Evolutionary conservation across 257 asterid genomes (phyloP), one percentile per base, ranked within the genome.

Genomic region (Echium plantagineum): DNA sequence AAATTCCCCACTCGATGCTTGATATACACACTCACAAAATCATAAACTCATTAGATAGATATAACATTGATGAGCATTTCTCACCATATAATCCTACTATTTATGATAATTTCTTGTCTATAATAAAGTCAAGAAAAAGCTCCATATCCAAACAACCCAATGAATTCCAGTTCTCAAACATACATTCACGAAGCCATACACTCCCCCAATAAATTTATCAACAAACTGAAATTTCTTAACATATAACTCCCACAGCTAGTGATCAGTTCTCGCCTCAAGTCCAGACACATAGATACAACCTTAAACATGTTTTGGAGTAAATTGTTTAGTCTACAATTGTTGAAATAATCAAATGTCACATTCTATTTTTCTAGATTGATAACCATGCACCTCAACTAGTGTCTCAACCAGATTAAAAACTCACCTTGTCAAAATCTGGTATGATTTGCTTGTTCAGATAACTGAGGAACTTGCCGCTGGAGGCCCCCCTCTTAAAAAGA

Each of bases 351-450:
- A 5, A 35, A 35, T 9, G 10, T 7, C 49, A 42, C 49, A 10
- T 42, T n/a, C 49, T 42, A 12, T 42, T 10, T 15, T 42, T 42
- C 2, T 42, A 42, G 3, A 42, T 42, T 42, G 49, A 53, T 18
- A 31, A 35, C 21, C n/a, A 12, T 20, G 52, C 21, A 31, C 35
- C 20, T 12, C 21, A 32, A 18, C 21, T 59, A 31, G 46, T 59
- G 48, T 30, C 62, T 58, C 51, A 8, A 53, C 57, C 12, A 53
- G 26, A 21, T 21, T 56, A 56, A 22, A 20, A 56, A 56, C 32
- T 72, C 83, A 88, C 98, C 96, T 91, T 85, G 77, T 91, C 98
- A 78, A 88, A 88, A 61, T 74, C 88, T 54, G 96, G 96, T 71
- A 88, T 52, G 35, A 91, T 85, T 72, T 91, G 93, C 80, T 85